Base-by-base conservation (phyloP, 2,329 filamentous ascomycete species). In the Graphiopsis chlorocephala region DNA sequence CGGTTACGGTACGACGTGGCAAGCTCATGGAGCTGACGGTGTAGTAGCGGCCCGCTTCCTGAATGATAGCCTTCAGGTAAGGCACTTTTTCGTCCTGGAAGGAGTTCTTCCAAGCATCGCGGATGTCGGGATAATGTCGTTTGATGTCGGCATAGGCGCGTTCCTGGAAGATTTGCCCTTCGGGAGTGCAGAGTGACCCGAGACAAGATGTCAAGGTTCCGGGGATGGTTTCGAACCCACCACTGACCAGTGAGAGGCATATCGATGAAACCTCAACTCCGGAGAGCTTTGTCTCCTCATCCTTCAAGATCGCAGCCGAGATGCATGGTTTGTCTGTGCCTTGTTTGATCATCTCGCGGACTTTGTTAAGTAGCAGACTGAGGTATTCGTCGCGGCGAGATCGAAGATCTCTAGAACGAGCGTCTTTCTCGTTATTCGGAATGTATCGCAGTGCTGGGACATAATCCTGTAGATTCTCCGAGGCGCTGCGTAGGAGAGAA, bases 301-400 rank as follows among this genome's bases (percentile, higher is more conserved):
- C 83, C 67, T 85, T 85, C 11, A 85, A 73, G 33, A 85, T 84
- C 0, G 82, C 82, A 0, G 82, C 82, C 0, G 79, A 81, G 66
- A 85, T 84, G 67, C 83, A 85, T 0, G 83, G 82, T 69, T 83
- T 84, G 65, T 85, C 83, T 0, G 79, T 83, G 7, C 82, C 82
- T 6, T 79, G 75, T 56, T 78, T 75, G 65, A 84, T 84, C 82
- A 83, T 84, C 15, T 77, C 79, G 14, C 81, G 76, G 5, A 85
- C 81, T 65, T 83, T 82, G 63, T 82, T 76, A 6, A 85, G 74
- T 1, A 85, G 77, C 6, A 78, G 72, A 63, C 84, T 79, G 20
- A 85, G 72, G 62, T 85, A 85, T 4, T 76, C 77, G 63, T 85
- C 83, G 11, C 83, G 75, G 3, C 83, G 71, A 45, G 78, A 77